Percentiles rank a stretch among this genome's conserved stretches.
phyloP scores from a whole-genome alignment of 805 yeast genomes.

The Metschnikowia lachancei region DNA sequence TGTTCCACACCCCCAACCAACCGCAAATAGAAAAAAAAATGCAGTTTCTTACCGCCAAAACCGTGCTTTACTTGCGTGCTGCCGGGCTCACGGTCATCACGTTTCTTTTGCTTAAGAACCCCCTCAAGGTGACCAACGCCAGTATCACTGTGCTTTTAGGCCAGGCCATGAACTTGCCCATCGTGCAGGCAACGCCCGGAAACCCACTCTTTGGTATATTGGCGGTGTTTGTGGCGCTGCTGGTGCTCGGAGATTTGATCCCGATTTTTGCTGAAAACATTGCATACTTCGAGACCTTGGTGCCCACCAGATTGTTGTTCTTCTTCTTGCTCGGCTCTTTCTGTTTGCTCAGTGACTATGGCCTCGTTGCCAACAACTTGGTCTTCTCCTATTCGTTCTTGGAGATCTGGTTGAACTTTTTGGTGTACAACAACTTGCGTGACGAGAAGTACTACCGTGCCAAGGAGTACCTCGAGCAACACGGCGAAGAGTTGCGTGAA shows the following conservation, averaged over 20 bases:
- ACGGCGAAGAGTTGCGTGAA: constrained; percentile 34
- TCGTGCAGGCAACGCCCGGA: constrained; percentile 27
- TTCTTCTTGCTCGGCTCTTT: constrained; percentile 51
- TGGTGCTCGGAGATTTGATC: constrained; percentile 53
- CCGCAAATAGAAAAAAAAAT: constrained; percentile 23
- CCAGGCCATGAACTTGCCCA: constrained; percentile 54
- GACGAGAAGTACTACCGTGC: constrained; percentile 58
- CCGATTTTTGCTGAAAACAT: constrained; percentile 45
- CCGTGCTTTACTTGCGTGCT: constrained; percentile 48
- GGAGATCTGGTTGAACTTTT: constrained; percentile 69
- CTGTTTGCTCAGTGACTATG: constrained; percentile 46
- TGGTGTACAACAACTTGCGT: constrained; percentile 58
- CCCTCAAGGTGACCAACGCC: constrained; percentile 42
- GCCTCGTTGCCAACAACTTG: constrained; percentile 56
- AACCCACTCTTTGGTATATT: constrained; percentile 51
- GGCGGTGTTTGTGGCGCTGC: constrained; percentile 43
- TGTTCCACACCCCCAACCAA: too few species aligned
- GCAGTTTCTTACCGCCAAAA: constrained; percentile 52
- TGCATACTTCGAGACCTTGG: constrained; percentile 55
- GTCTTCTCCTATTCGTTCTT: constrained; percentile 58
- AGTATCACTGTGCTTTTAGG: constrained; percentile 53
- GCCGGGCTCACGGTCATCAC: constrained; percentile 44
- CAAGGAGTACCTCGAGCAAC: constrained; percentile 41
- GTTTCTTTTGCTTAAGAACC: constrained; percentile 48
- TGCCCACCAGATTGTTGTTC: constrained; percentile 53